Evolutionary conservation across 352 stramenopile genomes (phyloP).

Genomic region (Aphanomyces invadans): DNA sequence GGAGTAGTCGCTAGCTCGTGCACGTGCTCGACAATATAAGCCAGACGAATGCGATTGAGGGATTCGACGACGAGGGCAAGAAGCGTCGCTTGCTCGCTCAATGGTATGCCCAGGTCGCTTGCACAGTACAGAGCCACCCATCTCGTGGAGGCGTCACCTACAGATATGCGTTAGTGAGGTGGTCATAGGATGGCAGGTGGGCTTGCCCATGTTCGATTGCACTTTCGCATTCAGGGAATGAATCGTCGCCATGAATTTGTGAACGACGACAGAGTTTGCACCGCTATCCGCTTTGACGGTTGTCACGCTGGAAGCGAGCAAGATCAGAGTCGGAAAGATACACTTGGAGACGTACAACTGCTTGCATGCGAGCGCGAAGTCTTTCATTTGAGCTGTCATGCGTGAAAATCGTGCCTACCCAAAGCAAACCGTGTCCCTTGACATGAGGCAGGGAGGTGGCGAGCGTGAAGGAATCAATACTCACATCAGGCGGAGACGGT

Average conservation of each 20-base stretch:
- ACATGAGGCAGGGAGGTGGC: neutral
- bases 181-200: too few relatives aligned
- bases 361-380: slow-evolving; percentile 9
- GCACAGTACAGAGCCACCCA: slow-evolving; percentile 49
- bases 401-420: slow-evolving; percentile 1
- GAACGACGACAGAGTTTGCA: neutral
- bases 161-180: neutral
- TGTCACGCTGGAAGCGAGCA: too few relatives aligned
- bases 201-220: neutral
- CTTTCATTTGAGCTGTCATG: slow-evolving; percentile 15
- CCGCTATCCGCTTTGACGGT: neutral
- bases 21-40: slow-evolving; percentile 44
- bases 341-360: slow-evolving; percentile 3
- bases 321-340: too few relatives aligned
- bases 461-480: too few relatives aligned
- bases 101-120: slow-evolving; percentile 29
- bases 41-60: slow-evolving; percentile 42
- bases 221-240: neutral
- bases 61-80: slow-evolving; percentile 62
- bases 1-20: slow-evolving; percentile 19
- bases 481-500: neutral
- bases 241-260: neutral
- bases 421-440: neutral
- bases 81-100: slow-evolving; percentile 69
- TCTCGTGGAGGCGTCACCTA: slow-evolving; percentile 36